Base-by-base conservation (phyloP, 2,329 filamentous ascomycete species). In the Cordyceps sp. region DNA sequence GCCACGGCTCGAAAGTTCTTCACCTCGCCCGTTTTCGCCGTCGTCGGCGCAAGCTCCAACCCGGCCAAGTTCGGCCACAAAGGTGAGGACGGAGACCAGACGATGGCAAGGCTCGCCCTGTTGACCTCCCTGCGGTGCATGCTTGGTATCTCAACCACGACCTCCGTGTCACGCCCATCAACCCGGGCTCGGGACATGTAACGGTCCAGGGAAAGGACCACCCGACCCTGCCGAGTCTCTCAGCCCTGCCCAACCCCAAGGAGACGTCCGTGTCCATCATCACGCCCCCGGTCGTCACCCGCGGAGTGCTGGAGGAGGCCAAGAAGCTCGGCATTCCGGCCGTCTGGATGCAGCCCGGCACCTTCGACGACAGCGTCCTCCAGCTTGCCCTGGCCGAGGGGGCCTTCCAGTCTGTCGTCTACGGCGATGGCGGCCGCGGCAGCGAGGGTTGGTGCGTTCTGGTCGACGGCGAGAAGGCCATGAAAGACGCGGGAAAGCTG, bases 331-430 rank as follows among this genome's bases (percentile, higher is more conserved):
- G 85, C 4, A 59, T 93, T 28, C 66, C 71, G 14, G 69, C 81
- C 18, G 75, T 93, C 5, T 93, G 83, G 80, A 59, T 96, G 41
- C 90, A 96, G 58, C 90, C 90, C 0, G 90, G 88, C 1, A 86
- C 74, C 13, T 96, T 80, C 49, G 75, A 93, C 49, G 71, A 80
- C 32, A 71, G 73, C 36, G 78, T 84, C 16, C 49, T 93, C 39
- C 59, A 66, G 26, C 85, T 70, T 52, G 84, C 82, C 4, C 60
- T 65, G 16, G 53, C 47, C 37, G 59, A 78, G 40, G 59, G 54
- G 6, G 57, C 56, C 14, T 93, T 90, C 45, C 61, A 73, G 41
- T 73, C 74, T 24, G 78, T 84, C 23, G 77, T 82, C 26, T 71
- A 63, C 38, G 74, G 66, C 6, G 61, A 76, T 24, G 73, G 75